These are phyloP conservation scores for Vachellia collinsii DNA, from an alignment of 306 rosid species.

Conservation along the genomic window DNA sequence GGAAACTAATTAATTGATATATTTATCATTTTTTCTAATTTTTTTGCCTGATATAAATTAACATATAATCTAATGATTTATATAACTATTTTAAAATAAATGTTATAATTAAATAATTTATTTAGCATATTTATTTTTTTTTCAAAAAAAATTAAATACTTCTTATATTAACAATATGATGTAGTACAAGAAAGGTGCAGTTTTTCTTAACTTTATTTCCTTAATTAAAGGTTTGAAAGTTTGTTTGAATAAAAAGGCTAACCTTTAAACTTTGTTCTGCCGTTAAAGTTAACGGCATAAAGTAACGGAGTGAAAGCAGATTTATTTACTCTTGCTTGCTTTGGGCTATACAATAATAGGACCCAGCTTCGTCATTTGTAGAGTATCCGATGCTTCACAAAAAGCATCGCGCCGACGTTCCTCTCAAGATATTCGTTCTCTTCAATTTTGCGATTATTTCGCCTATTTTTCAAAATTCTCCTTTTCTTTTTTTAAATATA, in stretches of 20 bases:
- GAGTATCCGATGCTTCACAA: slow-evolving; percentile 55
- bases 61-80: too few relatives aligned
- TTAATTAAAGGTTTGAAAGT: not conserved
- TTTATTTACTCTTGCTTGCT: not conserved
- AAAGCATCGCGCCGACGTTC: slow-evolving; percentile 10
- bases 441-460: not conserved
- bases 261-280: not conserved
- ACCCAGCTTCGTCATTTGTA: slow-evolving; percentile 6
- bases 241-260: not conserved
- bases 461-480: not conserved
- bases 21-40: too few relatives aligned
- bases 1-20: too few relatives aligned
- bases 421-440: slow-evolving; percentile 36
- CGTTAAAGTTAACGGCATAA: slow-evolving; percentile 21
- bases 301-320: slow-evolving; percentile 35
- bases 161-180: too few relatives aligned
- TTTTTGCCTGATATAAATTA: too few relatives aligned
- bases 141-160: too few relatives aligned
- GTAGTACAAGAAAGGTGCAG: not conserved
- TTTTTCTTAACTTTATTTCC: not conserved
- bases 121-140: too few relatives aligned
- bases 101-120: too few relatives aligned
- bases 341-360: not conserved
- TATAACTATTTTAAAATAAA: too few relatives aligned
- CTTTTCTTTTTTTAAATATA: too few relatives aligned